Conservation (phyloP, 2,329 filamentous ascomycete genomes). For the Bipolaris oryzae region DNA sequence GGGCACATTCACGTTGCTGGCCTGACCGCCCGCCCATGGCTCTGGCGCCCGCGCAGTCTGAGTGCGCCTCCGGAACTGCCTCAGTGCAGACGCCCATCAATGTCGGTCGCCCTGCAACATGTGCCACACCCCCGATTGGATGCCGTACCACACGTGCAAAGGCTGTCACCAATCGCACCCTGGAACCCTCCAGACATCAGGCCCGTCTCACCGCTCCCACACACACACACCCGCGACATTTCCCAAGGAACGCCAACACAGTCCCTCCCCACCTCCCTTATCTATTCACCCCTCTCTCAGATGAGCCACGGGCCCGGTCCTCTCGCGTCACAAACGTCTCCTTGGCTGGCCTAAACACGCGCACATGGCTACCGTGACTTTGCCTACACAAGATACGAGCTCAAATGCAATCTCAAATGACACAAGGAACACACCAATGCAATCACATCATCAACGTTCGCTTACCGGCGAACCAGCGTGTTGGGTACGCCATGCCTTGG, state of each 20-base stretch:
- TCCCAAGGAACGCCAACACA: background rate
- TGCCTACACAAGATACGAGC: slow-evolving; percentile 7
- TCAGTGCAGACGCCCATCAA: background rate
- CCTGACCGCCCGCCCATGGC: slow-evolving; percentile 9
- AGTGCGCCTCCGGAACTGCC: background rate
- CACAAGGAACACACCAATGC: slow-evolving; percentile 8
- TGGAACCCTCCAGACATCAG: background rate
- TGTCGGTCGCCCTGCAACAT: background rate
- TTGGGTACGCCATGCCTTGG: slow-evolving; percentile 4
- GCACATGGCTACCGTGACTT: background rate
- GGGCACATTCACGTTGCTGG: slow-evolving; percentile 3
- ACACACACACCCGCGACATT: slow-evolving; percentile 6
- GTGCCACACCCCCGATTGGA: background rate
- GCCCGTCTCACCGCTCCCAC: slow-evolving; percentile 20
- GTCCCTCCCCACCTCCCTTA: background rate
- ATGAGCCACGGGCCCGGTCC: background rate
- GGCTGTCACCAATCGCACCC: slow-evolving; percentile 11
- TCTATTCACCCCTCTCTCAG: background rate
- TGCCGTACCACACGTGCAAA: slow-evolving; percentile 12
- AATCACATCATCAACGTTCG: slow-evolving; percentile 5
- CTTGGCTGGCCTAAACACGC: slow-evolving; percentile 8
- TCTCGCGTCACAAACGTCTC: background rate
- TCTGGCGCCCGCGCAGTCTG: background rate
- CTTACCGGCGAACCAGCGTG: slow-evolving; percentile 7
- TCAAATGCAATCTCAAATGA: slow-evolving; percentile 4